These are phyloP conservation scores for Tilletia caries DNA, from an alignment of 1,284 basidiomycete genomes.

Conservation along the genomic window DNA sequence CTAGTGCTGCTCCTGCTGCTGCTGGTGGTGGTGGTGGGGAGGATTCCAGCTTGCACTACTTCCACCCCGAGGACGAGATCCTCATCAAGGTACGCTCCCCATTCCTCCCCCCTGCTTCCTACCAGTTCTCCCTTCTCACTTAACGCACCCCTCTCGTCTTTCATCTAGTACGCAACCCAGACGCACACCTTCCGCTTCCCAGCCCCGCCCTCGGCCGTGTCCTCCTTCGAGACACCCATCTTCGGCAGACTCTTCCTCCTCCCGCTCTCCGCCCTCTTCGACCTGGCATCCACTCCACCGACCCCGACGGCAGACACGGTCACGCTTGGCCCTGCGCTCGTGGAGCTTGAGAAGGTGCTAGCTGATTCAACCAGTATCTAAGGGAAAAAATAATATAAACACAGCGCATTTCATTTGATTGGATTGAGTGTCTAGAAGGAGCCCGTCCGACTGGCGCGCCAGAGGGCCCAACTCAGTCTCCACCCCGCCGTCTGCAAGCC, in stretches of 20 bases:
- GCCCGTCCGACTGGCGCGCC: conserved; percentile 62
- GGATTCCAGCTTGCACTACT: conserved; percentile 41
- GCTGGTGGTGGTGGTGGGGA: not conserved
- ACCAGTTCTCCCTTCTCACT: not conserved
- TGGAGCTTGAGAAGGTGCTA: not conserved
- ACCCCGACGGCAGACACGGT: not conserved
- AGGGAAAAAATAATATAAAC: not conserved
- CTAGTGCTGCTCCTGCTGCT: not conserved
- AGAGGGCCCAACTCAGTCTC: conserved; percentile 80
- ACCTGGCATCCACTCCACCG: not conserved
- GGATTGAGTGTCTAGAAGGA: no score
- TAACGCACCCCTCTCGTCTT: not conserved
- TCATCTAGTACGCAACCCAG: conserved; percentile 30
- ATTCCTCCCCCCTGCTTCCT: not conserved
- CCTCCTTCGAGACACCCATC: conserved; percentile 45
- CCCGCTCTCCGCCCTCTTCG: conserved; percentile 19
- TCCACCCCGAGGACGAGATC: conserved; percentile 49
- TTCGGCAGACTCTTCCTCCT: conserved; percentile 44
- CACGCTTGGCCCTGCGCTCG: conserved; percentile 3
- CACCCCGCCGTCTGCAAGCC: conserved; percentile 72
- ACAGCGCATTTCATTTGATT: not conserved
- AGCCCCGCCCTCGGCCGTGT: conserved; percentile 40
- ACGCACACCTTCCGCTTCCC: conserved; percentile 48
- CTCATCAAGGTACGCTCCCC: conserved; percentile 23
- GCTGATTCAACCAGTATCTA: not conserved